Evolutionary conservation across 1,139 yeast species (phyloP).

Genomic region (Hanseniaspora sp.): DNA sequence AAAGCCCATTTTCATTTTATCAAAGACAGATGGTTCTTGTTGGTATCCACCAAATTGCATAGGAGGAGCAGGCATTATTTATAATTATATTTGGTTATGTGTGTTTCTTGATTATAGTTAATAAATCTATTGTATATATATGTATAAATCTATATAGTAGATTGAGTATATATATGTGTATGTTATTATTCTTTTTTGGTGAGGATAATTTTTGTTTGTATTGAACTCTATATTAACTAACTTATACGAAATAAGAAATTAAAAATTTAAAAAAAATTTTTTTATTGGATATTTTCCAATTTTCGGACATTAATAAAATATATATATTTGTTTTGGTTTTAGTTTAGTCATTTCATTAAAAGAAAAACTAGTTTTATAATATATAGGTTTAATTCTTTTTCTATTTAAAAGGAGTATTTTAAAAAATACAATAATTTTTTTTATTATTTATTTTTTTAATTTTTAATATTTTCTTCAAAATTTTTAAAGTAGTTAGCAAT

Average conservation of each 20-base stretch:
- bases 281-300: too few species aligned
- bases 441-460: conserved; percentile 3
- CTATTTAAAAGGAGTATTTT: neutral
- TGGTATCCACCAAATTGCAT: conserved; percentile 63
- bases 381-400: too few species aligned
- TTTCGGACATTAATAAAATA: too few species aligned
- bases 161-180: too few species aligned
- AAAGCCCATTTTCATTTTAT: conserved; percentile 95
- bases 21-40: conserved; percentile 82
- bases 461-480: conserved; percentile 35
- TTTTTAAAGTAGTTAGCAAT: conserved; percentile 50
- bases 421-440: too few species aligned
- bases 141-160: neutral
- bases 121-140: neutral
- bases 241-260: neutral
- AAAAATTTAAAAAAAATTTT: neutral
- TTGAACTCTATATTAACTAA: too few species aligned
- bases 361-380: too few species aligned
- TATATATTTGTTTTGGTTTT: too few species aligned
- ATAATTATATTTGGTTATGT: neutral
- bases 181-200: too few species aligned
- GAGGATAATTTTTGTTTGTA: neutral
- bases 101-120: neutral
- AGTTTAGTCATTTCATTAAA: neutral
- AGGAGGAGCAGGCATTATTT: conserved; percentile 50